These are phyloP conservation scores for Ophiostoma montium DNA, from an alignment of 2,329 filamentous ascomycete species.

Conservation along the genomic window DNA sequence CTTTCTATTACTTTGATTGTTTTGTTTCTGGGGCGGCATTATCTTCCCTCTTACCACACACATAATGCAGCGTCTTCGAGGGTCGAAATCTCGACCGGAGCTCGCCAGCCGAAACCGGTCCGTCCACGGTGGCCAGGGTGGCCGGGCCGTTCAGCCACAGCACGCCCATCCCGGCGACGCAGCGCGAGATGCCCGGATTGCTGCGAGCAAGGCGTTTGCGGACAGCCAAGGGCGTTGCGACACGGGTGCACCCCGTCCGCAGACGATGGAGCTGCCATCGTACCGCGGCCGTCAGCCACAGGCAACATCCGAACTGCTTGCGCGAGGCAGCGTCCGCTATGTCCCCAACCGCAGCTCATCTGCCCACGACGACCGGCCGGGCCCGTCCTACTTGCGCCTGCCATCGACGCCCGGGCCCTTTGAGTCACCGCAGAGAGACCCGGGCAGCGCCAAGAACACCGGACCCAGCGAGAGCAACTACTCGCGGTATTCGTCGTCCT, in stretches of 20 bases:
- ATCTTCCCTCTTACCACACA: background rate
- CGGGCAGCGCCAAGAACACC: background rate
- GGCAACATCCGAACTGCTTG: conserved; percentile 16
- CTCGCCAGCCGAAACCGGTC: conserved; percentile 39
- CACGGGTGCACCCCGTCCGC: background rate
- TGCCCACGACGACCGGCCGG: background rate
- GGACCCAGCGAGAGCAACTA: conserved; percentile 8
- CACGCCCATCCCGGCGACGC: conserved; percentile 35
- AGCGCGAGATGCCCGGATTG: conserved; percentile 46
- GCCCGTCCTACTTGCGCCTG: background rate
- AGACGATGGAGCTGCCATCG: background rate
- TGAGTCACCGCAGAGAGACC: background rate
- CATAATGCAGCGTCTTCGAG: conserved; percentile 20
- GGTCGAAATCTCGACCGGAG: conserved; percentile 27
- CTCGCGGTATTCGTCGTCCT: background rate
- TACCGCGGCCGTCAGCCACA: background rate
- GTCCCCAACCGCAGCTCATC: conserved; percentile 14
- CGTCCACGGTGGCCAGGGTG: conserved; percentile 27
- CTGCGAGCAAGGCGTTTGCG: conserved; percentile 46
- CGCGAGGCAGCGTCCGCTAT: conserved; percentile 43
- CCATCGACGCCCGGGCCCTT: background rate
- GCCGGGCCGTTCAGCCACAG: conserved; percentile 24
- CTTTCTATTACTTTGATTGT: background rate
- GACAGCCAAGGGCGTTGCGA: conserved; percentile 27
- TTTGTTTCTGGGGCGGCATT: background rate